These are phyloP conservation scores for Pythium coloratum DNA, from an alignment of 352 stramenopile genomes.

Conservation along the genomic window DNA sequence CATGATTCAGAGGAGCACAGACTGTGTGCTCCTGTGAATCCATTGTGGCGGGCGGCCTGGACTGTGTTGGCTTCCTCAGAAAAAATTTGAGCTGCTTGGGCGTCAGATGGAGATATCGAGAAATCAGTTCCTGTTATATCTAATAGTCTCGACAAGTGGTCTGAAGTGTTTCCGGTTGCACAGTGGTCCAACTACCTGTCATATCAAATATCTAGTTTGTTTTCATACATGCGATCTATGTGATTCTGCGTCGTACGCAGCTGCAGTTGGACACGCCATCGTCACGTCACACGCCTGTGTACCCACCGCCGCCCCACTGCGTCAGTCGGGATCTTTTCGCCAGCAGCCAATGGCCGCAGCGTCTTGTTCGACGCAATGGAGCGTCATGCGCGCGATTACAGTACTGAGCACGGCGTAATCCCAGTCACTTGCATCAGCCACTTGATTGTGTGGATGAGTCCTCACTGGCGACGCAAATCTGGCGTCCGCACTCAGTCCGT, in stretches of 20 bases:
- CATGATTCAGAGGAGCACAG: too few relatives aligned
- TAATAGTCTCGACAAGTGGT: background rate
- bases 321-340: background rate
- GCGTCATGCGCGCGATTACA: background rate
- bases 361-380: background rate
- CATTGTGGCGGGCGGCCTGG: background rate
- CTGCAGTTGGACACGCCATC: background rate
- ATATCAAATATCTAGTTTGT: background rate
- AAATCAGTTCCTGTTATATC: background rate
- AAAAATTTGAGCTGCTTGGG: constrained; percentile 1
- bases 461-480: too few relatives aligned
- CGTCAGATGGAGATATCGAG: background rate
- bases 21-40: background rate
- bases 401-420: background rate
- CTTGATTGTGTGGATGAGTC: too few relatives aligned
- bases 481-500: too few relatives aligned
- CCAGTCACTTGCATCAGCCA: too few relatives aligned
- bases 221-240: background rate
- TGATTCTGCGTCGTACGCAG: background rate
- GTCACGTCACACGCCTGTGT: background rate
- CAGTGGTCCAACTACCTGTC: background rate
- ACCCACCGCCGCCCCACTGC: background rate
- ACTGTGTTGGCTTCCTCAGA: background rate
- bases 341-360: background rate
- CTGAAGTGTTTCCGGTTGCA: background rate